Evolutionary conservation across 192 early-diverging fungal species (phyloP), one percentile per base, ranked within the genome.

Genomic region (Backusella mclennaniae): DNA sequence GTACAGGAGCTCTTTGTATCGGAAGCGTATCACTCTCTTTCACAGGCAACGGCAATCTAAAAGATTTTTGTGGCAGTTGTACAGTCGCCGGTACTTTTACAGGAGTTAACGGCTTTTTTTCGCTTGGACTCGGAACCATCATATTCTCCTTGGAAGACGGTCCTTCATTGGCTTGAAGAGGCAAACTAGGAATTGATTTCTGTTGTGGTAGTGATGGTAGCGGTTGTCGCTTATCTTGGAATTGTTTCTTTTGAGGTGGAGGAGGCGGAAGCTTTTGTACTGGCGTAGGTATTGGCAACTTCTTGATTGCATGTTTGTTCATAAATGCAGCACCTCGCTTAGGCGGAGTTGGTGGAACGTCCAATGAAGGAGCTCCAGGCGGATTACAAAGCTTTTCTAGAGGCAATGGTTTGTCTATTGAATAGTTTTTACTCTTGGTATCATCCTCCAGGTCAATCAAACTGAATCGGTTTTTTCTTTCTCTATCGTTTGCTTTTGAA

Each of bases 11-110:
- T n/a, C n/a, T 49, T 49, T 49, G 56, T 29, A 29, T 63, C 56
- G 56, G 56, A 63, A 63, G 26, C 3, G 23, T 63, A 29, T 14
- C 23, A 12, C 56, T 63, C 9, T 63, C 12, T 63, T 63, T 63
- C 56, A 63, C 23, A 63, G 23, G 56, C 56, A 63, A 63, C 56
- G 56, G 56, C 11, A 63, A 26, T 63, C 56, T 63, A 63, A 63
- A 63, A 63, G 56, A 26, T 29, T 63, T 63, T 63, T 63, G 23
- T 26, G 26, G 26, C 23, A 23, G 56, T 23, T 29, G 56, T 63
- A 63, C 56, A 63, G 56, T n/a, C 46, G 6, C 56, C 23, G 56
- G 56, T 8, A 29, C 56, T 63, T 63, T 63, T 63, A 63, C 23
- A 63, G 56, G 56, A 63, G 23, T 63, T 63, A 63, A 29, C 26